Evolutionary conservation across 2,329 filamentous ascomycete genomes (phyloP), one percentile per base, ranked within the genome.

Genomic region (Xylaria sp.): DNA sequence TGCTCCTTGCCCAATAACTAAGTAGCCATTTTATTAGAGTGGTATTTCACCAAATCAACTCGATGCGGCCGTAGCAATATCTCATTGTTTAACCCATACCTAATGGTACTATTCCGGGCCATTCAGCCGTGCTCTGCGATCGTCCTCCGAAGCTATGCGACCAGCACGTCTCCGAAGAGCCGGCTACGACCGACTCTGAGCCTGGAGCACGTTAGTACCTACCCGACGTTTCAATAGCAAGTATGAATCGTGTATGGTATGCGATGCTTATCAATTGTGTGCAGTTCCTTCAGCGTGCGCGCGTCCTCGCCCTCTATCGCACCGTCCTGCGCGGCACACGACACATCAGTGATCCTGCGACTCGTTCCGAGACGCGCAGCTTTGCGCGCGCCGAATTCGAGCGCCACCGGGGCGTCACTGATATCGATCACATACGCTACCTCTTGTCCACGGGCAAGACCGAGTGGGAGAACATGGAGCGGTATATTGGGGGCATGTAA

Each of bases 391-490:
- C 83, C 60, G 87, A 89, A 70, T 87, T 89, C 70, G 83, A 87
- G 73, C 80, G 85, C 58, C 83, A 87, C 68, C 80, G 81, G 23
- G 66, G 75, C 55, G 84, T 88, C 47, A 82, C 80, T 1, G 86
- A 89, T 69, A 67, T 84, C 55, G 75, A 76, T 65, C 86, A 89
- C 68, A 85, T 88, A 66, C 80, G 84, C 59, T 89, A 88, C 72
- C 80, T 89, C 37, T 73, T 88, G 60, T 87, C 86, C 9, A 88
- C 83, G 3, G 87, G 87, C 54, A 88, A 87, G 76, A 86, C 85
- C 25, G 83, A 89, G 71, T 89, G 86, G 86, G 84, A 89, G 68
- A 79, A 74, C 54, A 87, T 88, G 82, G 85, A 83, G 75, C 77
- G 82, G 67, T 85, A 84, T 75, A 82, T 86, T 71, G 75, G 77